A percentile compares a stretch with the other conserved stretches of the same genome.
These are phyloP conservation scores for Sporodiniella umbellata DNA, from an alignment of 371 early-diverging fungal species.

Conservation along the genomic window DNA sequence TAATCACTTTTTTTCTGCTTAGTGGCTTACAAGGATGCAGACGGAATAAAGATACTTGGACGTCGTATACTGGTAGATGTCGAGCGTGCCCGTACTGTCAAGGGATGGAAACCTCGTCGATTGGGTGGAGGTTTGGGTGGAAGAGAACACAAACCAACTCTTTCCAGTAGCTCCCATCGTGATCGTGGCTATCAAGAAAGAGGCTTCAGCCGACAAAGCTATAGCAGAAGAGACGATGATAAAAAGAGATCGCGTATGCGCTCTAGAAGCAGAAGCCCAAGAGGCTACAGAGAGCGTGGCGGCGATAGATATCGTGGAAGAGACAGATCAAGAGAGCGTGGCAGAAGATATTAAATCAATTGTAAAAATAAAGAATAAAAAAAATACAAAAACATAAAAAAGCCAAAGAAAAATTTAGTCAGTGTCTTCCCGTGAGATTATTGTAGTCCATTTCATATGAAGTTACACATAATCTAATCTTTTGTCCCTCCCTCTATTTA, in stretches of 20 bases:
- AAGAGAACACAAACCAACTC: constrained; percentile 66
- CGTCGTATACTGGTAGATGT: constrained; percentile 92
- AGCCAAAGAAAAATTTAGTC: too few species aligned
- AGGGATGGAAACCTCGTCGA: constrained; percentile 91
- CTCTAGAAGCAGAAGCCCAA: constrained; percentile 41
- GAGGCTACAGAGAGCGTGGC: constrained; percentile 36
- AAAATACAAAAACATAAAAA: too few species aligned
- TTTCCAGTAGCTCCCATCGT: constrained; percentile 39
- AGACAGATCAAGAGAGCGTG: constrained; percentile 47
- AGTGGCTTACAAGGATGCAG: constrained; percentile 88
- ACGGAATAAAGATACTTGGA: constrained; percentile 84
- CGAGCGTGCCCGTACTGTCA: constrained; percentile 94
- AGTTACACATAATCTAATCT: constrained; percentile 1
- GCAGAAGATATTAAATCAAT: constrained; percentile 40
- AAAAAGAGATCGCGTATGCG: constrained; percentile 40
- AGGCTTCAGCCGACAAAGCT: constrained; percentile 21
- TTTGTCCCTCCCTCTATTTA: not conserved
- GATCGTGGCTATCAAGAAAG: constrained; percentile 23
- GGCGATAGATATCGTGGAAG: constrained; percentile 46
- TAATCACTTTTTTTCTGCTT: not conserved
- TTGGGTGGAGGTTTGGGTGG: constrained; percentile 92
- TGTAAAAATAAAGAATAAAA: constrained; percentile 1
- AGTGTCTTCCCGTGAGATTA: too few species aligned
- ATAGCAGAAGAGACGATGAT: constrained; percentile 34
- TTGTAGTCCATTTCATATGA: not conserved